Evolutionary conservation across 108 stramenopile genomes (phyloP).

Genomic region (Fragilariopsis cylindrus): DNA sequence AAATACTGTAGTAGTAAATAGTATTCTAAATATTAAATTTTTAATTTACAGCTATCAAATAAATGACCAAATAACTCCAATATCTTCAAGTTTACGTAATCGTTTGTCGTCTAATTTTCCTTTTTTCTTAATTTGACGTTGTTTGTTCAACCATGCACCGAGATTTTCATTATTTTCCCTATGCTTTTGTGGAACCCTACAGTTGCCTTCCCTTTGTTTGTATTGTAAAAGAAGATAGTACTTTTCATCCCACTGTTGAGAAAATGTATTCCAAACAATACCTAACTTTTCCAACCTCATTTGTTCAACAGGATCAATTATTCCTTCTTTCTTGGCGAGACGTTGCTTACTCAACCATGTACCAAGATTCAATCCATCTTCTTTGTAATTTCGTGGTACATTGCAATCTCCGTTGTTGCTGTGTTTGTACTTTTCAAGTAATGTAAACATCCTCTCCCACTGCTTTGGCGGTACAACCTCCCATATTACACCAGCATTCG

Average conservation of each 20-base stretch:
- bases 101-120: background rate
- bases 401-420: background rate
- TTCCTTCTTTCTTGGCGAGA: background rate
- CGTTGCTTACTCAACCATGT: constrained; percentile 1
- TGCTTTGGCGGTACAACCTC: too few species aligned
- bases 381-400: background rate
- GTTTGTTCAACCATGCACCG: background rate
- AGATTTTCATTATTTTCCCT: background rate
- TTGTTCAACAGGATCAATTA: background rate
- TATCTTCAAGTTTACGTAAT: background rate
- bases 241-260: constrained; percentile 5
- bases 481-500: too few species aligned
- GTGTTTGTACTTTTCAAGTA: background rate
- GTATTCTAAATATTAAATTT: too few species aligned
- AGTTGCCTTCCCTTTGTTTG: background rate
- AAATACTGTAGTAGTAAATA: too few species aligned
- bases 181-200: background rate
- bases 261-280: background rate
- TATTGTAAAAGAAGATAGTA: background rate
- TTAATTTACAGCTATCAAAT: too few species aligned
- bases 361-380: constrained; percentile 15
- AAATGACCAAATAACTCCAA: background rate
- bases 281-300: background rate
- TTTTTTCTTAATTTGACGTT: background rate
- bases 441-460: constrained; percentile 18